Evolutionary conservation across 169 alveolate genomes (phyloP).

Genomic region (Plasmodium knowlesi): DNA sequence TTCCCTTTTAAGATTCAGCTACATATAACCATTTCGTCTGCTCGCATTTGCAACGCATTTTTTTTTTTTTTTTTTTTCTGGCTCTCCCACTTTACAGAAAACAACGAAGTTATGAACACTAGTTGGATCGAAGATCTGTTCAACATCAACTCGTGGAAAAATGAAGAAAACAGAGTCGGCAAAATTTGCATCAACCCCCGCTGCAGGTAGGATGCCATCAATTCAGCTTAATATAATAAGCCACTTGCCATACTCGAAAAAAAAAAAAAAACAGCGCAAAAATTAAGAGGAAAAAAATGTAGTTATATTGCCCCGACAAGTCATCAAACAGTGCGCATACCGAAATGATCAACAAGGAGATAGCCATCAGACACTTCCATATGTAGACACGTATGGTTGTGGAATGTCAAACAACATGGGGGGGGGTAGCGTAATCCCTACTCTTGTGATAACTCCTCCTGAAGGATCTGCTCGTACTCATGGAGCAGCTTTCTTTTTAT

Average conservation of each 20-base stretch:
- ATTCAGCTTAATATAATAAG: not conserved
- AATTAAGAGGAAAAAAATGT: not conserved
- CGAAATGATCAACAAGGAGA: not conserved
- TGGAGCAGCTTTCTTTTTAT: slow-evolving; percentile 47
- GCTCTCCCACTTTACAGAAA: slow-evolving; percentile 14
- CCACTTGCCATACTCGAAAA: not conserved
- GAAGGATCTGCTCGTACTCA: slow-evolving; percentile 52
- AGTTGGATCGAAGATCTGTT: slow-evolving; percentile 66
- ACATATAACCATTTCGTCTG: not conserved
- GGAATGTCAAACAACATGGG: not conserved
- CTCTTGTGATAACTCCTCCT: slow-evolving; percentile 28
- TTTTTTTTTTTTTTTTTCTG: not conserved
- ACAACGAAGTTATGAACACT: slow-evolving; percentile 59
- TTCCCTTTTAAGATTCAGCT: not conserved
- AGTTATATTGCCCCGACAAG: not conserved
- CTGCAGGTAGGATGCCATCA: slow-evolving; percentile 17
- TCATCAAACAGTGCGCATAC: too few relatives aligned
- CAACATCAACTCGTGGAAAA: slow-evolving; percentile 55
- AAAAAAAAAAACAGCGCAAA: not conserved
- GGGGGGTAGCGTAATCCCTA: not conserved
- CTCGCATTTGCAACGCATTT: not conserved
- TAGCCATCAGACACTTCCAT: not conserved
- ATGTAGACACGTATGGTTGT: not conserved
- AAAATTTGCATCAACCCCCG: slow-evolving; percentile 50
- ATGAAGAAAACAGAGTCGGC: slow-evolving; percentile 66